phyloP scores from a whole-genome alignment of 192 early-diverging fungal species.

The Entomortierella beljakovae region DNA sequence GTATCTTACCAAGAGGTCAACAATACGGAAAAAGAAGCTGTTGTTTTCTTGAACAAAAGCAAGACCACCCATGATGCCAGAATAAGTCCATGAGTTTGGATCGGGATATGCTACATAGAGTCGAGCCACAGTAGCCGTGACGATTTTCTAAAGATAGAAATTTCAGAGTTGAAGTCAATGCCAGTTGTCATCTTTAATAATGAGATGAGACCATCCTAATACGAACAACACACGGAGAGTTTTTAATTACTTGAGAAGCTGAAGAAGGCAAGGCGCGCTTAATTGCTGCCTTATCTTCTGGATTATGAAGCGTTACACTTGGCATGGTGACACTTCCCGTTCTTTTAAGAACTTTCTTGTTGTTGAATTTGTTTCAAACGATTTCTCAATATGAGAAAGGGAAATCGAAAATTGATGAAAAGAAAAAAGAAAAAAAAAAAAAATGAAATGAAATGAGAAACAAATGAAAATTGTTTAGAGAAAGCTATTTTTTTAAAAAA shows the following conservation, averaged over 20 bases:
- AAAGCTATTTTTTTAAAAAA: too few species aligned
- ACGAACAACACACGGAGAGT: neutral
- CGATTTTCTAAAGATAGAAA: slow-evolving; percentile 71
- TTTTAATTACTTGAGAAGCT: slow-evolving; percentile 62
- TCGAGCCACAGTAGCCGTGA: slow-evolving; percentile 80
- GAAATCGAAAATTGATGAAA: neutral
- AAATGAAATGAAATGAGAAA: too few species aligned
- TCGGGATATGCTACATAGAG: slow-evolving; percentile 80
- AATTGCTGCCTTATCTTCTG: slow-evolving; percentile 74
- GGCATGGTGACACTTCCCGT: too few species aligned
- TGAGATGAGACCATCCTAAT: too few species aligned
- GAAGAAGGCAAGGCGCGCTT: slow-evolving; percentile 71
- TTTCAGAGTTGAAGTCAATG: neutral
- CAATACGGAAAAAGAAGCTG: slow-evolving; percentile 76
- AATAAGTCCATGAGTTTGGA: slow-evolving; percentile 75
- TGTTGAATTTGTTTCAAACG: neutral
- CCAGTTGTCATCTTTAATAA: too few species aligned
- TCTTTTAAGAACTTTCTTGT: neutral
- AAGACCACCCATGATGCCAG: slow-evolving; percentile 74
- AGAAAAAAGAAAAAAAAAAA: too few species aligned
- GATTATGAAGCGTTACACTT: slow-evolving; percentile 68
- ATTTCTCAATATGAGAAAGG: too few species aligned
- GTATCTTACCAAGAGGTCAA: slow-evolving; percentile 67
- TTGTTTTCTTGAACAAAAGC: slow-evolving; percentile 72
- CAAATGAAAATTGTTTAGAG: too few species aligned